Evolutionary conservation across 805 yeast genomes (phyloP).

Genomic region (Zygoascus biomembranicola): DNA sequence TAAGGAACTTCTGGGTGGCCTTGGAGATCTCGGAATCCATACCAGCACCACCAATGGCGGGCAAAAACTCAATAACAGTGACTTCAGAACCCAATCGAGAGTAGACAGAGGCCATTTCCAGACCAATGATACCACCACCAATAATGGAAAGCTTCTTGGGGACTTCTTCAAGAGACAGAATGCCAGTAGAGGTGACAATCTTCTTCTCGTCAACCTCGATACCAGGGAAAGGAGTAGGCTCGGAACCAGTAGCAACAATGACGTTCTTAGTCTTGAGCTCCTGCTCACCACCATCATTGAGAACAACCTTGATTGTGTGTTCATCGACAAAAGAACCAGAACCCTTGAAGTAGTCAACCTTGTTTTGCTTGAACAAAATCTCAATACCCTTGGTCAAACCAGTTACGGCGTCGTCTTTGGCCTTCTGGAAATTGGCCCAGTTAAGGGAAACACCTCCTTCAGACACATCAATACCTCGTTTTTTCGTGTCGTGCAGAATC

Average conservation of each 20-base stretch:
- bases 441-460: slow-evolving; percentile 56
- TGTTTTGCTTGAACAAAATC: slow-evolving; percentile 89
- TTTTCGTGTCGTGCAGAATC: slow-evolving; percentile 72
- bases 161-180: slow-evolving; percentile 71
- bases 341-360: slow-evolving; percentile 92
- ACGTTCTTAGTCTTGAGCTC: slow-evolving; percentile 76
- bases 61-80: slow-evolving; percentile 85
- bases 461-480: slow-evolving; percentile 81
- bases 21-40: slow-evolving; percentile 96
- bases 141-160: slow-evolving; percentile 90
- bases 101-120: slow-evolving; percentile 99
- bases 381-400: slow-evolving; percentile 93
- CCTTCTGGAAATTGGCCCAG: slow-evolving; percentile 72
- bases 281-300: slow-evolving; percentile 77
- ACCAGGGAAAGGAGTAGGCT: slow-evolving; percentile 98
- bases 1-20: slow-evolving; percentile 76
- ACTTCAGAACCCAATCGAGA: slow-evolving; percentile 92
- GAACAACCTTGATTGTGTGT: slow-evolving; percentile 67
- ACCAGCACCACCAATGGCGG: slow-evolving; percentile 95
- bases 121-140: slow-evolving; percentile 99
- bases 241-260: slow-evolving; percentile 97
- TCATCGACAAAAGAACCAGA: slow-evolving; percentile 81
- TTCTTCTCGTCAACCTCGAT: slow-evolving; percentile 93
- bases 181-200: slow-evolving; percentile 94
- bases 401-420: slow-evolving; percentile 84